Evolutionary conservation across 345 rosid species (phyloP), one percentile per base, ranked within the genome.

Genomic region (Eutrema yunnanense): DNA sequence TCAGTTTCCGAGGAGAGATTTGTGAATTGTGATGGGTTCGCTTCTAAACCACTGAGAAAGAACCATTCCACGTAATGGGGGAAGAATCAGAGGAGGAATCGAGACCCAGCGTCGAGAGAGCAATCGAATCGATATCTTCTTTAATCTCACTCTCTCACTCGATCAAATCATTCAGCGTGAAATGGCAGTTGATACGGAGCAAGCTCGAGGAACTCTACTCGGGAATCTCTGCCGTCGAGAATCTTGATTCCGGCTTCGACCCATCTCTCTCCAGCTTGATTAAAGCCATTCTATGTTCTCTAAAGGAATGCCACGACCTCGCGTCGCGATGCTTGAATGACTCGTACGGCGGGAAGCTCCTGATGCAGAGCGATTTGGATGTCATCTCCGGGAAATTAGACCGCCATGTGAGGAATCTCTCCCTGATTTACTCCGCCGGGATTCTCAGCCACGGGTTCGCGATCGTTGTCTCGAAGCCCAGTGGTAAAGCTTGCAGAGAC

Each of bases 301-400:
- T 80, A 7, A 72, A 64, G 14, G 88, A 84, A 36, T 82, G 90
- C 46, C 61, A 42, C 70, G 86, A 81, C 80, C 92, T 88, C 41
- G 96, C 92, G 9, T 73, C 85, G 62, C 76, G 84, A 11, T 92
- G 98, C 62, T 72, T 85, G 67, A 86, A 87, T 78, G 80, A 85
- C 55, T 83, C 90, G 9, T 90, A 79, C 83, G 82, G 85, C 60
- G 98, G 98, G n/a, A 90, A 90, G 89, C 93, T 92, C 6, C 73
- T 90, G 84, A 92, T 92, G 98, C 96, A 92, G 82, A 92, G 98
- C 62, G 92, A 90, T 78, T 81, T 92, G 71, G 96, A 92, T 78
- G 82, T 85, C 9, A 55, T 90, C 55, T 80, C 84, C 1, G 70
- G 84, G 1, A 93, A 80, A 66, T 79, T 90, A 27, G 92, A 86